A percentile compares a stretch with the other conserved stretches of the same genome.
These are phyloP conservation scores for Exidia glandulosa DNA, from an alignment of 768 basidiomycete species.

Conservation along the genomic window DNA sequence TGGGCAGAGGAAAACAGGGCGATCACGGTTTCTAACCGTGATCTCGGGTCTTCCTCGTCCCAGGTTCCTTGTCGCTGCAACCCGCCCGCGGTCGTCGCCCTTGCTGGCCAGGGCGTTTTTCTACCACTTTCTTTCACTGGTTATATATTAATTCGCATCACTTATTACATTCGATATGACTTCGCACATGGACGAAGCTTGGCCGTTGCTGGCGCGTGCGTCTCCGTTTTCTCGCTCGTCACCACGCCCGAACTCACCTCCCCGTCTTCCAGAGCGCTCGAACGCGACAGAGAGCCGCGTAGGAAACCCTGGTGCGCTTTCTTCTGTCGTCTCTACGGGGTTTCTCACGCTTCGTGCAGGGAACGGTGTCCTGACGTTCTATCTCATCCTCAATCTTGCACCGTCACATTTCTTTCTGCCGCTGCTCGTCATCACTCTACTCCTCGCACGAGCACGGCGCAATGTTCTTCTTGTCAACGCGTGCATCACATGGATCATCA, in stretches of 20 bases:
- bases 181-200: background rate
- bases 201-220: background rate
- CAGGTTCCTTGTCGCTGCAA: too few species aligned
- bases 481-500: conserved; percentile 33
- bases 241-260: background rate
- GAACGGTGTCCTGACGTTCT: background rate
- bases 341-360: too few species aligned
- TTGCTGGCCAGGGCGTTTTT: background rate
- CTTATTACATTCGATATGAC: background rate
- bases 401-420: conserved; percentile 40
- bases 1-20: too few species aligned
- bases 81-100: background rate
- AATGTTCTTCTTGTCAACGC: conserved; percentile 37
- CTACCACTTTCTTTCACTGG: background rate
- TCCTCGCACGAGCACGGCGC: conserved; percentile 29
- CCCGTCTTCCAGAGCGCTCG: background rate
- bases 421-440: conserved; percentile 25
- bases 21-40: too few species aligned
- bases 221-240: background rate
- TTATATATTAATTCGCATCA: background rate
- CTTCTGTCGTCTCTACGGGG: too few species aligned
- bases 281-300: background rate
- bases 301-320: background rate
- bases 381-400: conserved; percentile 36
- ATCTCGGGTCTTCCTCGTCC: too few species aligned